A percentile compares a stretch with the other conserved stretches of the same genome.
Evolutionary conservation across 1,284 basidiomycete species (phyloP).

Genomic region (Naganishia liquefaciens): DNA sequence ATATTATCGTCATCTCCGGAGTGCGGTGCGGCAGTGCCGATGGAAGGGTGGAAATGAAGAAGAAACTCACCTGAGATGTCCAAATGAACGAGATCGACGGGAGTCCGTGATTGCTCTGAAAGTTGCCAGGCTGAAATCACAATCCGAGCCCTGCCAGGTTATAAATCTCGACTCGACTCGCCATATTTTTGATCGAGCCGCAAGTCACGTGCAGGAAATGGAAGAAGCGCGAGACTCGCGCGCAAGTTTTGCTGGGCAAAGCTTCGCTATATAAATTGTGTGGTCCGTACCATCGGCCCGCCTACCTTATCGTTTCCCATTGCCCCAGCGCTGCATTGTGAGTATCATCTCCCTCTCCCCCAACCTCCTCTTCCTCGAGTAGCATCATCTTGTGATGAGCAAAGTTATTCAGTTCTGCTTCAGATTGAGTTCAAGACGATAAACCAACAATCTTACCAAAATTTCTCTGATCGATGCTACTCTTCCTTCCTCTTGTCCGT

Average conservation of each 20-base stretch:
- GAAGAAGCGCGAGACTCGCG: conserved; percentile 11
- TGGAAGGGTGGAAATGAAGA: neutral
- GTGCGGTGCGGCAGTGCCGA: neutral
- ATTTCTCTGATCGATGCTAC: conserved; percentile 29
- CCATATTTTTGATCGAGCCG: conserved; percentile 7
- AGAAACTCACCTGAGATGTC: conserved; percentile 11
- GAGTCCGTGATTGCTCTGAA: no score
- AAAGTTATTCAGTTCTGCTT: conserved; percentile 35
- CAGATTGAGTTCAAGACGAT: conserved; percentile 34
- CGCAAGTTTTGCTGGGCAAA: neutral
- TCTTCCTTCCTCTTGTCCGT: conserved; percentile 8
- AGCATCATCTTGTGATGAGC: conserved; percentile 30
- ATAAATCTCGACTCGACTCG: conserved; percentile 1
- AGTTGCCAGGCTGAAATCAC: neutral
- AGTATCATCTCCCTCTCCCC: conserved; percentile 3
- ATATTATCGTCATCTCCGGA: conserved; percentile 23
- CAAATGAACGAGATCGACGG: no score
- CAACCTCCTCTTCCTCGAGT: conserved; percentile 7
- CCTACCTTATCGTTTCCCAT: neutral
- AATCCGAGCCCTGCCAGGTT: neutral
- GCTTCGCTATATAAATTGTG: conserved; percentile 21
- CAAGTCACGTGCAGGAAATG: conserved; percentile 3
- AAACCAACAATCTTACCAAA: conserved; percentile 34
- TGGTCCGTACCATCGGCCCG: no score
- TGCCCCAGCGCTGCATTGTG: conserved; percentile 5